phyloP scores from a whole-genome alignment of 2,329 filamentous ascomycete species.

The Fusarium sulawesiense region DNA sequence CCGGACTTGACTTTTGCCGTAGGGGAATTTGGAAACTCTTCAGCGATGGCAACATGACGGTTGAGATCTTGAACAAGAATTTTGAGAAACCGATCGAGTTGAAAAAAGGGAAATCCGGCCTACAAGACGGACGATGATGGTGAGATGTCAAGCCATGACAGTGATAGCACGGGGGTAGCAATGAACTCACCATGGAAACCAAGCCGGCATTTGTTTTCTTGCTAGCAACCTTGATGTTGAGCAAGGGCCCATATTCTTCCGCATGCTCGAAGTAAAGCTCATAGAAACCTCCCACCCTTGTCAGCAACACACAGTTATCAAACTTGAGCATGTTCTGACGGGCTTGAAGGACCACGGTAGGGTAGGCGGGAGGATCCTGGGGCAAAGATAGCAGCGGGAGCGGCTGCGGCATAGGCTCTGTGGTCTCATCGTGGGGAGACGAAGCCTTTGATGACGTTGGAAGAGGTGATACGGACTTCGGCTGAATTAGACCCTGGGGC shows the following conservation, averaged over 20 bases:
- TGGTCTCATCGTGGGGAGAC: slow-evolving; percentile 26
- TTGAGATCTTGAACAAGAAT: slow-evolving; percentile 90
- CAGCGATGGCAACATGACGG: slow-evolving; percentile 91
- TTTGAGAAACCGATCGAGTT: slow-evolving; percentile 93
- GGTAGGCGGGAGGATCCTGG: slow-evolving; percentile 70
- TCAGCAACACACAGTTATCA: slow-evolving; percentile 89
- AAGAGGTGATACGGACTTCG: slow-evolving; percentile 29
- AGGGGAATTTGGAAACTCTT: slow-evolving; percentile 85
- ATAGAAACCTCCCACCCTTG: slow-evolving; percentile 94
- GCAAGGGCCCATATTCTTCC: slow-evolving; percentile 83
- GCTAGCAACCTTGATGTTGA: slow-evolving; percentile 86
- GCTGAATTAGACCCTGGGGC: slow-evolving; percentile 62
- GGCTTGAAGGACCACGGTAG: slow-evolving; percentile 89
- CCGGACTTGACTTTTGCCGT: slow-evolving; percentile 78
- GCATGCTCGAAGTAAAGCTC: slow-evolving; percentile 98
- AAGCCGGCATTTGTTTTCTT: slow-evolving; percentile 83
- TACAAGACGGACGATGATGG: slow-evolving; percentile 51
- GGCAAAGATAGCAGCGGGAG: slow-evolving; percentile 51
- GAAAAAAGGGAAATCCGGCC: slow-evolving; percentile 93
- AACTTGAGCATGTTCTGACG: slow-evolving; percentile 91
- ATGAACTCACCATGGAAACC: slow-evolving; percentile 80
- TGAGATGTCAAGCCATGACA: slow-evolving; percentile 25
- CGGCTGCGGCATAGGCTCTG: slow-evolving; percentile 19
- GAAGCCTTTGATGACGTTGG: slow-evolving; percentile 33
- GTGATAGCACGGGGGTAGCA: slow-evolving; percentile 15